Evolutionary conservation across 1,284 basidiomycete genomes (phyloP), one percentile per base, ranked within the genome.

Genomic region (Rhodofomes roseus): DNA sequence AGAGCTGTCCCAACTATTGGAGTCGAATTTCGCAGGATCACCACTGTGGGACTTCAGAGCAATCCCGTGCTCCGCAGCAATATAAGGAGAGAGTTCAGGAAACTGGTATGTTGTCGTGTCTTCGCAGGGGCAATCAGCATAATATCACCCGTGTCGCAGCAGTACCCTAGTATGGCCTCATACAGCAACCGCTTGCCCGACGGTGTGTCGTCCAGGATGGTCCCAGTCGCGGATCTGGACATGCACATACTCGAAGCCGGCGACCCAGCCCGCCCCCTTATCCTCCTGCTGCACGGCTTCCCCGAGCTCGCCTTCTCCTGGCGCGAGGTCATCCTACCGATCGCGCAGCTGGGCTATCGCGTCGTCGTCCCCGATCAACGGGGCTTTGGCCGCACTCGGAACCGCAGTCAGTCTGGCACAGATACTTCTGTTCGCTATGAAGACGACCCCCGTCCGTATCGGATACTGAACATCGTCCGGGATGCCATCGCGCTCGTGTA

Each of bases 261-360:
- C 44, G 61, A 69, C 66, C 73, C 60, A 20, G 61, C 66, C 1
- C 63, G 68, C 8, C 82, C 81, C 2, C 74, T 89, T 14, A 67
- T 87, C 58, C 62, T 87, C n/a, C 77, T 86, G 31, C 70, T 87
- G 1, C 85, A 87, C 62, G 86, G 86, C 40, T 87, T 87, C 66
- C 85, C 86, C 12, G 86, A 86, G 65, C 75, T 87, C 11, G 79
- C 83, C 1, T 84, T 82, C 65, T 87, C 85, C 9, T 87, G 84
- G 85, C 77, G 85, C 22, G 81, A 82, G 60, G 60, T 86, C 34
- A 75, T 88, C 39, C 62, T 71, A 1, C 83, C 84, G 1, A 75
- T 87, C 34, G 70, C 81, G 0, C 62, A 71, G 14, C 74, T 75
- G 14, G 73, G 74, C 4, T 76, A 71, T 62, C 65, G 67, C 43